Evolutionary conservation across 1,139 yeast genomes (phyloP).

Genomic region (Scheffersomyces cryptocercus): DNA sequence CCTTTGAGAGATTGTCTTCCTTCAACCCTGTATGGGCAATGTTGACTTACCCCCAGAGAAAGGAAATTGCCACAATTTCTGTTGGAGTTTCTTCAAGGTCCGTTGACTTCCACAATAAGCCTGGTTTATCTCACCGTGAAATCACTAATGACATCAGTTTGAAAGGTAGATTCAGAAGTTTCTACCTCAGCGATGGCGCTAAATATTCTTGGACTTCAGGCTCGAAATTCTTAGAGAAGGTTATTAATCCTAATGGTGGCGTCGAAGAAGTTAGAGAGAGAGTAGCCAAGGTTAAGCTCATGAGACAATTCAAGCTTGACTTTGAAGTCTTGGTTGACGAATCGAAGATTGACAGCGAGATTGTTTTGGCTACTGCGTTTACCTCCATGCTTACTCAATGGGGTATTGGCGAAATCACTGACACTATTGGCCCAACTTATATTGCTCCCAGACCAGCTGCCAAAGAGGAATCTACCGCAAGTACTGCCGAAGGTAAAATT

Average conservation of each 20-base stretch:
- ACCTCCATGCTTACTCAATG: conserved; percentile 64
- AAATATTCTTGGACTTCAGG: conserved; percentile 57
- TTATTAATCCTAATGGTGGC: conserved; percentile 56
- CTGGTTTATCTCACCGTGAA: conserved; percentile 46
- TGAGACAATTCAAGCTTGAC: conserved; percentile 62
- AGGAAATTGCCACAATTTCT: conserved; percentile 52
- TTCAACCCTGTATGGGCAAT: conserved; percentile 55
- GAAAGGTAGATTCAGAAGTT: conserved; percentile 39
- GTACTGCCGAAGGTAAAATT: conserved; percentile 3
- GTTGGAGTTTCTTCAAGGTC: conserved; percentile 48
- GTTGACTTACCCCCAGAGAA: conserved; percentile 44
- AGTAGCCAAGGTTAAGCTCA: conserved; percentile 54
- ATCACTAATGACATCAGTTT: conserved; percentile 33
- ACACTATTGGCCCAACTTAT: conserved; percentile 55
- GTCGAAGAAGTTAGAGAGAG: conserved; percentile 54
- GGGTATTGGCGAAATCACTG: conserved; percentile 56
- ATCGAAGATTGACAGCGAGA: conserved; percentile 43
- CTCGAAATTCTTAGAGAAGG: conserved; percentile 50
- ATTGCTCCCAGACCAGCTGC: conserved; percentile 11
- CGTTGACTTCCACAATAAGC: conserved; percentile 52
- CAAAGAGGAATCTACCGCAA: neutral
- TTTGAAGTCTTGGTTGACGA: conserved; percentile 58
- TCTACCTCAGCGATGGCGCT: conserved; percentile 52
- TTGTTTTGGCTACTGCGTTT: conserved; percentile 59
- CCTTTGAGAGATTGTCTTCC: conserved; percentile 53